These are phyloP conservation scores for Globomyces pollinis-pini DNA, from an alignment of 192 early-diverging fungal species.

Conservation along the genomic window DNA sequence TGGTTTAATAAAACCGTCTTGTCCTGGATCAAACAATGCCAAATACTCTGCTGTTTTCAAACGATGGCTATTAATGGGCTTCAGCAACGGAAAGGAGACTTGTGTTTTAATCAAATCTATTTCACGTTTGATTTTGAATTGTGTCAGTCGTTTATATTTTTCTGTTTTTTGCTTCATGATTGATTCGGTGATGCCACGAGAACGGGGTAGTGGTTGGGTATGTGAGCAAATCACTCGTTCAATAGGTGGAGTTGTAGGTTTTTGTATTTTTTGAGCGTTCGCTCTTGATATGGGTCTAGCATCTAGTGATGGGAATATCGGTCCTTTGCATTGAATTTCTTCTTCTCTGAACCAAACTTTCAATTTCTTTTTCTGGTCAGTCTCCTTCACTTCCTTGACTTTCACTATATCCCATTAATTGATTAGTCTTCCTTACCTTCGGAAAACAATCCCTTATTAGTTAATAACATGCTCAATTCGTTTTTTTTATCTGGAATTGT, in stretches of 20 bases:
- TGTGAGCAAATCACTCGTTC: background rate
- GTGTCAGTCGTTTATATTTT: background rate
- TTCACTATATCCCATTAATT: too few species aligned
- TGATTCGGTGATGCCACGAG: background rate
- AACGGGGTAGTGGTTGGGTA: background rate
- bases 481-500: background rate
- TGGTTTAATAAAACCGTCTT: too few species aligned
- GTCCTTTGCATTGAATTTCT: background rate
- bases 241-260: background rate
- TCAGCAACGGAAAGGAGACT: background rate
- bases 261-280: background rate
- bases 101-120: background rate
- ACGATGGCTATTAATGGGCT: background rate
- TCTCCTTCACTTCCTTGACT: background rate
- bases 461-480: background rate
- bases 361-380: background rate
- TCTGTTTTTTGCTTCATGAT: background rate
- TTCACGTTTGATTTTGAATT: conserved; percentile 1
- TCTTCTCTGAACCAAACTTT: conserved; percentile 3
- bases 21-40: too few species aligned
- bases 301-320: background rate
- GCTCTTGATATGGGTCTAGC: background rate
- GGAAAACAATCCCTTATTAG: conserved; percentile 1
- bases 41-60: background rate
- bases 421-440: background rate